These are phyloP conservation scores for Trypanosoma caninum DNA, from an alignment of 208 protist species.

Conservation along the genomic window DNA sequence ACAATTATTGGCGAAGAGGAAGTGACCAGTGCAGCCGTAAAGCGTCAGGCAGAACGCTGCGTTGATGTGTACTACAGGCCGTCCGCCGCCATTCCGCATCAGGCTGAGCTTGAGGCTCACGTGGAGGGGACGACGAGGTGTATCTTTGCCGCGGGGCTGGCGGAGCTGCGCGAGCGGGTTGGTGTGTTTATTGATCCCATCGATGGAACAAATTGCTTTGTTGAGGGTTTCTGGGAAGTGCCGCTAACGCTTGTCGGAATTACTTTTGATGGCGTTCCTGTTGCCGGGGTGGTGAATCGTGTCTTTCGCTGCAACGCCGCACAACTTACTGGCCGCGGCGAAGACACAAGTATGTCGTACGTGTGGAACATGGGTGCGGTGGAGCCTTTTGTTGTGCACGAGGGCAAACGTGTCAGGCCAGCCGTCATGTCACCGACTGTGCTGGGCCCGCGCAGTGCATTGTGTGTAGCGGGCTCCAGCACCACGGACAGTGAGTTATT, in stretches of 20 bases:
- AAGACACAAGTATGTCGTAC: slow-evolving; percentile 30
- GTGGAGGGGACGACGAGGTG: not conserved
- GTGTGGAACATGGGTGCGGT: slow-evolving; percentile 27
- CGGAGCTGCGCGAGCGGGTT: slow-evolving; percentile 39
- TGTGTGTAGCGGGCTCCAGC: slow-evolving; percentile 37
- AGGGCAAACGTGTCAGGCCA: slow-evolving; percentile 25
- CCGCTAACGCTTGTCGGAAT: slow-evolving; percentile 82
- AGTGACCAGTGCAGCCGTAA: slow-evolving; percentile 8
- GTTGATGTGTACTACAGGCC: slow-evolving; percentile 22
- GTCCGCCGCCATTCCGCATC: slow-evolving; percentile 13
- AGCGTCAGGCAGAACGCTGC: slow-evolving; percentile 21
- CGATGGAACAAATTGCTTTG: slow-evolving; percentile 81
- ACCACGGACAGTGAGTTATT: slow-evolving; percentile 37
- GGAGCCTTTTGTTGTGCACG: slow-evolving; percentile 46
- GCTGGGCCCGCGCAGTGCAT: not conserved
- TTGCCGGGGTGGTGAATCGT: slow-evolving; percentile 65
- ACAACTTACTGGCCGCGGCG: not conserved
- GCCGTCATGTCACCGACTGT: not conserved
- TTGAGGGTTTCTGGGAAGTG: slow-evolving; percentile 47
- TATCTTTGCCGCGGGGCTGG: slow-evolving; percentile 26
- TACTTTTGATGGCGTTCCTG: slow-evolving; percentile 50
- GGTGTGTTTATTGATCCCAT: slow-evolving; percentile 86
- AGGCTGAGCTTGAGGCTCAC: slow-evolving; percentile 23
- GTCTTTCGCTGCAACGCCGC: slow-evolving; percentile 42
- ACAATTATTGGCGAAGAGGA: slow-evolving; percentile 64